Evolutionary conservation across 2,329 filamentous ascomycete species (phyloP).

Genomic region (Colletotrichum endophyticum): DNA sequence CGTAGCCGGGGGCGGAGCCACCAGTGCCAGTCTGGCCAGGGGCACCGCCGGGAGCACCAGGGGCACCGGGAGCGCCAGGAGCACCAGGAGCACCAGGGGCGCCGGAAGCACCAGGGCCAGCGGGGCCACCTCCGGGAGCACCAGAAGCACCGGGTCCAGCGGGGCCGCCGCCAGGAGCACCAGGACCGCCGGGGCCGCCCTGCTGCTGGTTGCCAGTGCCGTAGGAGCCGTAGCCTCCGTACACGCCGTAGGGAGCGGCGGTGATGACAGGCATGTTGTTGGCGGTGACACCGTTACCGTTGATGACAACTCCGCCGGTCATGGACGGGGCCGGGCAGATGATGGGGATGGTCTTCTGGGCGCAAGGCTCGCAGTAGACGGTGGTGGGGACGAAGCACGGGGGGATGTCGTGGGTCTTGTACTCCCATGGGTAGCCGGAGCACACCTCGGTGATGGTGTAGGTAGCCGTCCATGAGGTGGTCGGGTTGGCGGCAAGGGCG

Average conservation of each 20-base stretch:
- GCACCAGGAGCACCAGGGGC: not conserved
- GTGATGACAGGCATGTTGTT: conserved; percentile 22
- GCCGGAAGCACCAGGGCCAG: not conserved
- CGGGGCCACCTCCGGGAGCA: not conserved
- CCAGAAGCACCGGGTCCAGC: not conserved
- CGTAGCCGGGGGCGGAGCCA: not conserved
- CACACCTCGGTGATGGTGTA: conserved; percentile 45
- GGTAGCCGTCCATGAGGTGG: conserved; percentile 41
- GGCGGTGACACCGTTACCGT: conserved; percentile 40
- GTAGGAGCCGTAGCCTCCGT: conserved; percentile 1
- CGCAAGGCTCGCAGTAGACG: conserved; percentile 37
- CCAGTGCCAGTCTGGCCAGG: not conserved
- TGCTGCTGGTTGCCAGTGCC: not conserved
- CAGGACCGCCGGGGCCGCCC: not conserved
- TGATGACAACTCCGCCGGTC: conserved; percentile 31
- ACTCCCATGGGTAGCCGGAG: conserved; percentile 31
- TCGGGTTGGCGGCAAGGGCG: conserved; percentile 40
- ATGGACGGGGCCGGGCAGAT: conserved; percentile 39
- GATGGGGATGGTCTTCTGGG: conserved; percentile 35
- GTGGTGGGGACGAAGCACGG: conserved; percentile 43
- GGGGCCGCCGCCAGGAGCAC: not conserved
- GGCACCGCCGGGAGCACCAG: not conserved
- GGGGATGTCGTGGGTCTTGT: conserved; percentile 33
- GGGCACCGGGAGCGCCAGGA: not conserved
- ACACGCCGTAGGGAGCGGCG: conserved; percentile 2